Percentiles rank a stretch among this genome's conserved stretches.
phyloP scores from a whole-genome alignment of 164 flowering plant genomes.

The Echeveria elegans region DNA sequence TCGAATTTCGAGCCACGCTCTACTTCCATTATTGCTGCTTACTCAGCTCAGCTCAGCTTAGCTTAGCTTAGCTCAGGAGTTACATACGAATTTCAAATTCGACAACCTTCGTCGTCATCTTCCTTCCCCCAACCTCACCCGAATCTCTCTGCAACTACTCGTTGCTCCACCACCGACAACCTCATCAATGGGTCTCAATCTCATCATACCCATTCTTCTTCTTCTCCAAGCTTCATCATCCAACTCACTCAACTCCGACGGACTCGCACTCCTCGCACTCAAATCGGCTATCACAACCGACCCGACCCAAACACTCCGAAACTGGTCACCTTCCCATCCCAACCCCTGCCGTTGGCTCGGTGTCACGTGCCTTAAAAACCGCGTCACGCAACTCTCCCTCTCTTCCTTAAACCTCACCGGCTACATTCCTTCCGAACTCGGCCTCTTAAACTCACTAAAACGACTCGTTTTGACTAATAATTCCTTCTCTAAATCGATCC shows the following conservation, averaged over 20 bases:
- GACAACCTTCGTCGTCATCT: not conserved
- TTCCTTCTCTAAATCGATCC: slow-evolving; percentile 51
- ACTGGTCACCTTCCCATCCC: slow-evolving; percentile 56
- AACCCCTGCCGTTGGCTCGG: slow-evolving; percentile 81
- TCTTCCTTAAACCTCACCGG: slow-evolving; percentile 44
- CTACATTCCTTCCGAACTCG: slow-evolving; percentile 87
- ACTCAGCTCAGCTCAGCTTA: not conserved
- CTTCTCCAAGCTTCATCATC: slow-evolving; percentile 9
- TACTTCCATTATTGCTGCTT: not conserved
- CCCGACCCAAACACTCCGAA: slow-evolving; percentile 36
- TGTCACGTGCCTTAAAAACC: slow-evolving; percentile 35
- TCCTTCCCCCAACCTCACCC: not conserved
- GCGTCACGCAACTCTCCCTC: slow-evolving; percentile 51
- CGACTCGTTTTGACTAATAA: slow-evolving; percentile 43
- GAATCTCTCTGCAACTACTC: slow-evolving; percentile 31
- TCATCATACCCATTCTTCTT: slow-evolving; percentile 4
- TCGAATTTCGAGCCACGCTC: too few relatives aligned
- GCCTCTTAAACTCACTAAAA: slow-evolving; percentile 43
- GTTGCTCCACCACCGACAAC: slow-evolving; percentile 16
- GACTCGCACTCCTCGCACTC: slow-evolving; percentile 80
- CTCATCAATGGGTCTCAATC: not conserved
- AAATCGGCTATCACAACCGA: slow-evolving; percentile 72
- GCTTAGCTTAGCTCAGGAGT: too few relatives aligned
- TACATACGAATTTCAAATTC: slow-evolving; percentile 5
- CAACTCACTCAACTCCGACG: slow-evolving; percentile 64